Evolutionary conservation across 2,329 filamentous ascomycete species (phyloP).

Genomic region (Penicillium sp.): DNA sequence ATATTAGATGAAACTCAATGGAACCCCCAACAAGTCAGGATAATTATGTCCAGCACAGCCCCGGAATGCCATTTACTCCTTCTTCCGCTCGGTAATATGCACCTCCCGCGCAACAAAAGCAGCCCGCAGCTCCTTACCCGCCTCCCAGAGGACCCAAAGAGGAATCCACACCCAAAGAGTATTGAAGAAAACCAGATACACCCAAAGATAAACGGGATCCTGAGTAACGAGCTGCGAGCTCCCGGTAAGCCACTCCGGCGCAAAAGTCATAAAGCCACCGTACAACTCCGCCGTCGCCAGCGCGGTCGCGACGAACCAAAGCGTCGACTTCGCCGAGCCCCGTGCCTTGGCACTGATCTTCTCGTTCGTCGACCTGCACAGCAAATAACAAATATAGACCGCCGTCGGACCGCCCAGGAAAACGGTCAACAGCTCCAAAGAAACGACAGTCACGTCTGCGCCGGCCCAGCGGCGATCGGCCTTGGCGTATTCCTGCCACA

Average conservation of each 20-base stretch:
- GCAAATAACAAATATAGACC: slow-evolving; percentile 55
- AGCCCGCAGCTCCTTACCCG: slow-evolving; percentile 44
- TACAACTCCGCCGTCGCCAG: slow-evolving; percentile 65
- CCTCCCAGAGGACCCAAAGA: slow-evolving; percentile 56
- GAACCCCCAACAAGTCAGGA: not conserved
- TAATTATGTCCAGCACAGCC: not conserved
- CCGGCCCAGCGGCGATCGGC: slow-evolving; percentile 62
- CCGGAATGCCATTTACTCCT: slow-evolving; percentile 11
- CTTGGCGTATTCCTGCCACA: slow-evolving; percentile 67
- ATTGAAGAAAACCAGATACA: slow-evolving; percentile 66
- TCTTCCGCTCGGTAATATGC: slow-evolving; percentile 17
- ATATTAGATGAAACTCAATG: no score
- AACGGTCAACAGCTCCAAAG: slow-evolving; percentile 61
- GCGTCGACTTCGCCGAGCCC: slow-evolving; percentile 32
- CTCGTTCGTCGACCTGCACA: slow-evolving; percentile 36
- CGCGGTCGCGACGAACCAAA: slow-evolving; percentile 58
- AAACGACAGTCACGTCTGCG: slow-evolving; percentile 58
- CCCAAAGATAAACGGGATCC: slow-evolving; percentile 62
- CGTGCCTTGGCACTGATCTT: slow-evolving; percentile 16
- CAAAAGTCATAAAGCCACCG: slow-evolving; percentile 64
- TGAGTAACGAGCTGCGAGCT: slow-evolving; percentile 57
- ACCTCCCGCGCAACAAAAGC: slow-evolving; percentile 36
- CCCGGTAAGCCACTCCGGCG: slow-evolving; percentile 63
- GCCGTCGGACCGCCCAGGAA: slow-evolving; percentile 59
- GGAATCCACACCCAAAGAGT: slow-evolving; percentile 62